Conservation (phyloP, 2,329 filamentous ascomycete species). For the Epichloe gansuensis region DNA sequence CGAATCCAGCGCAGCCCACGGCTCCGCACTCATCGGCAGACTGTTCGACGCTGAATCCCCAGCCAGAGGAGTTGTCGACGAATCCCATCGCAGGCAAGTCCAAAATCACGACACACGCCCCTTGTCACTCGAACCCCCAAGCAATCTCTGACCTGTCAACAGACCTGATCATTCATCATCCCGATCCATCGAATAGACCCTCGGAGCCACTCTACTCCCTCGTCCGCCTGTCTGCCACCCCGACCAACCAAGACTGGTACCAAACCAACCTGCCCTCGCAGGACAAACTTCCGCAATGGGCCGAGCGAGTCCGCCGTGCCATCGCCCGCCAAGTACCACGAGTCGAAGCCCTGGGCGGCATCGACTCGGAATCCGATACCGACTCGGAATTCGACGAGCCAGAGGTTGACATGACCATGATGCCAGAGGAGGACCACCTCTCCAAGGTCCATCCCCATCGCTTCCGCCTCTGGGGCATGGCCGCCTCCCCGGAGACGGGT, state of each 20-base stretch:
- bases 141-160: neutral
- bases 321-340: conserved; percentile 32
- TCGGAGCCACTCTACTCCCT: conserved; percentile 37
- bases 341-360: conserved; percentile 28
- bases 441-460: conserved; percentile 36
- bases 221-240: conserved; percentile 39
- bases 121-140: neutral
- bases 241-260: conserved; percentile 39
- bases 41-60: conserved; percentile 35
- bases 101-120: neutral
- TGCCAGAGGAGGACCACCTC: conserved; percentile 19
- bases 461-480: conserved; percentile 41
- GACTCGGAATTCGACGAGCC: conserved; percentile 8
- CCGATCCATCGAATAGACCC: conserved; percentile 12
- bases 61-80: conserved; percentile 21
- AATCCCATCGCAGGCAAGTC: conserved; percentile 15
- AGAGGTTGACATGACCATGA: conserved; percentile 6
- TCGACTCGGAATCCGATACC: conserved; percentile 16
- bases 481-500: conserved; percentile 37
- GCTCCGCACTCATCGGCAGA: conserved; percentile 27
- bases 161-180: conserved; percentile 35
- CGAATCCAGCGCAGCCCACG: conserved; percentile 10
- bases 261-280: conserved; percentile 33
- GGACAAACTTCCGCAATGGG: conserved; percentile 31
- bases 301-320: conserved; percentile 31